Conservation (phyloP, 805 yeast genomes). For the Pichia paraexigua region DNA sequence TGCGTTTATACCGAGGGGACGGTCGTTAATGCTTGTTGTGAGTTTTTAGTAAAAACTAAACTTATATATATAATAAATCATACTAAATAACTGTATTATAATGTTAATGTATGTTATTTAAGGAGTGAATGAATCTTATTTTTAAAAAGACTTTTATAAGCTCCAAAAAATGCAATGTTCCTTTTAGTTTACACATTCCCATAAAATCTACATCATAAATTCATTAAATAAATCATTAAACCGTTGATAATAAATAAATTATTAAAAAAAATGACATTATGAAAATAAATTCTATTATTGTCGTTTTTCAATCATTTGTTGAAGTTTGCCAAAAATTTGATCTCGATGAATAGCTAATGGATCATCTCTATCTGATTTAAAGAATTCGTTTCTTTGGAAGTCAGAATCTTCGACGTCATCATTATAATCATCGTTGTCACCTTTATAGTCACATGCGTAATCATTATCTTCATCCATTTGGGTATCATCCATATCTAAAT, state of each 20-base stretch:
- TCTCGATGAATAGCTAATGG: constrained; percentile 59
- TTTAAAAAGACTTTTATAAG: no score
- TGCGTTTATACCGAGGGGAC: background rate
- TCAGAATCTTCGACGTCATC: constrained; percentile 8
- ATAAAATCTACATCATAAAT: background rate
- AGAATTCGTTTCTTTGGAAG: constrained; percentile 41
- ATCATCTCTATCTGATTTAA: constrained; percentile 48
- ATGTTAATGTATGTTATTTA: no score
- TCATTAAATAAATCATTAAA: background rate
- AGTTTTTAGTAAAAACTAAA: no score
- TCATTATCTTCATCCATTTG: constrained; percentile 16
- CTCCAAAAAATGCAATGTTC: background rate
- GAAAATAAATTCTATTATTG: background rate
- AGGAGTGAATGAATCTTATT: no score
- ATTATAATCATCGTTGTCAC: constrained; percentile 7
- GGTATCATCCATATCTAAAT: constrained; percentile 11
- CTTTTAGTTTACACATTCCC: background rate
- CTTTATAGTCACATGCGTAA: constrained; percentile 7
- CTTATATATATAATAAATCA: no score
- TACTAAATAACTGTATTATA: no score
- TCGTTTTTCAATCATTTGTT: constrained; percentile 43
- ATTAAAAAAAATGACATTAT: background rate
- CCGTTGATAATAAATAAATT: background rate
- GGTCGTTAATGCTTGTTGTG: background rate
- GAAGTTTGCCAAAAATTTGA: constrained; percentile 47